Evolutionary conservation across 805 yeast genomes (phyloP), one percentile per base, ranked within the genome.

Genomic region (Candida khao-thaluensis): DNA sequence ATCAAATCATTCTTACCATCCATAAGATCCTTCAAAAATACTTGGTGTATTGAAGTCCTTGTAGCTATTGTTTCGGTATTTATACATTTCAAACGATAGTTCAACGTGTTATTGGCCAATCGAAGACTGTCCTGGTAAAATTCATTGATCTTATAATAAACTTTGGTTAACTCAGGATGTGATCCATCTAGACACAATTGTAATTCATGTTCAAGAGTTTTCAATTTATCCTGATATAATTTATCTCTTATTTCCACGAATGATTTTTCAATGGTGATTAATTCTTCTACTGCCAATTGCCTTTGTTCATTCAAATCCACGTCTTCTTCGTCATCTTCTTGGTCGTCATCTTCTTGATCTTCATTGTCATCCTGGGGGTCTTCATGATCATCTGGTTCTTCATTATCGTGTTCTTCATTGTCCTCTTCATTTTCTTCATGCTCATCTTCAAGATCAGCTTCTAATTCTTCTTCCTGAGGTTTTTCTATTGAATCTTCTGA

Each of bases 171-270:
- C 51, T 90, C 96, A 0, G 98, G 98, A 60, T 93, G 99, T 15
- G 88, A 77, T 9, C 96, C 96, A 46, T 82, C 83, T 23, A 82
- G 66, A 63, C 98, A 90, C 74, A 91, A 77, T 52, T 83, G 83
- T 44, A 91, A 66, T 59, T 93, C 99, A 31, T 84, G 82, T 49
- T 87, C 86, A 47, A 85, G 72, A 45, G 85, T 76, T 25, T 75
- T 69, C 54, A 90, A 66, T 57, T 87, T 90, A 56, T 89, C 95
- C 44, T 84, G 89, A 60, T 85, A 91, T 35, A 93, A 66, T 52
- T 76, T 75, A 59, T 93, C 97, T 47, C 96, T 77, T 40, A 91
- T 69, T 45, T 76, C 72, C 5, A 98, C 97, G 70, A 90, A 93
- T 39, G 83, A 84, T 29, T 82, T 69, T 57, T 93, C 99, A 42